These are phyloP conservation scores for Fomes fomentarius DNA, from an alignment of 1,284 basidiomycete genomes.

Conservation along the genomic window DNA sequence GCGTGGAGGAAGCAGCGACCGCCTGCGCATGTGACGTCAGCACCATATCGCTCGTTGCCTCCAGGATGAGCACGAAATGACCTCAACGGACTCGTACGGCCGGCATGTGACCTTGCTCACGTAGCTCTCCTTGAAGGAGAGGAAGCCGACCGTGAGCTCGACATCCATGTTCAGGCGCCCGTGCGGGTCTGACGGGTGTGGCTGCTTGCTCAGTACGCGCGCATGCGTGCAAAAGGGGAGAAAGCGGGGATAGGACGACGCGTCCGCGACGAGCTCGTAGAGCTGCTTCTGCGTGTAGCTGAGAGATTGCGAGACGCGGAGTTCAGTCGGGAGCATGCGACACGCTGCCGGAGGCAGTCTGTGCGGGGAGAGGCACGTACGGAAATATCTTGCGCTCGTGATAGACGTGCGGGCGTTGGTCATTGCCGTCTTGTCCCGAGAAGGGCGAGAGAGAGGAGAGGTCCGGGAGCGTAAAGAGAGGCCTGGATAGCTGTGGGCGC, in stretches of 20 bases:
- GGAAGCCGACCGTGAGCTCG: conserved; percentile 89
- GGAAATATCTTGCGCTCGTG: conserved; percentile 77
- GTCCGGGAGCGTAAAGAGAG: conserved; percentile 43
- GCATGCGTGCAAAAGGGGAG: conserved; percentile 89
- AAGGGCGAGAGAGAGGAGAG: conserved; percentile 45
- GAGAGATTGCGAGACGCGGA: too few species aligned
- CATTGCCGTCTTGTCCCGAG: conserved; percentile 28
- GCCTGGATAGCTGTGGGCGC: conserved; percentile 23
- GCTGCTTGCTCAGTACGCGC: conserved; percentile 56
- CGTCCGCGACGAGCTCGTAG: conserved; percentile 87
- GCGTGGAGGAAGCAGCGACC: conserved; percentile 80
- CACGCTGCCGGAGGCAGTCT: conserved; percentile 7
- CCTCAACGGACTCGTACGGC: conserved; percentile 80
- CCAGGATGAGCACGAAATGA: conserved; percentile 38
- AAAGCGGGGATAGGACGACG: conserved; percentile 85
- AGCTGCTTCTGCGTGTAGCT: conserved; percentile 80
- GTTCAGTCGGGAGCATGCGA: background rate
- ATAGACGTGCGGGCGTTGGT: conserved; percentile 43
- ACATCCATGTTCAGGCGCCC: conserved; percentile 60
- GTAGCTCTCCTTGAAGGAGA: conserved; percentile 88
- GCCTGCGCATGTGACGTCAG: conserved; percentile 45
- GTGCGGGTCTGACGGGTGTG: conserved; percentile 26
- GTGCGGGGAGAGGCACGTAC: conserved; percentile 60
- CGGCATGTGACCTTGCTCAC: conserved; percentile 82
- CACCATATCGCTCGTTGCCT: background rate